phyloP scores from a whole-genome alignment of 345 rosid species.

The Citrus glauca region DNA sequence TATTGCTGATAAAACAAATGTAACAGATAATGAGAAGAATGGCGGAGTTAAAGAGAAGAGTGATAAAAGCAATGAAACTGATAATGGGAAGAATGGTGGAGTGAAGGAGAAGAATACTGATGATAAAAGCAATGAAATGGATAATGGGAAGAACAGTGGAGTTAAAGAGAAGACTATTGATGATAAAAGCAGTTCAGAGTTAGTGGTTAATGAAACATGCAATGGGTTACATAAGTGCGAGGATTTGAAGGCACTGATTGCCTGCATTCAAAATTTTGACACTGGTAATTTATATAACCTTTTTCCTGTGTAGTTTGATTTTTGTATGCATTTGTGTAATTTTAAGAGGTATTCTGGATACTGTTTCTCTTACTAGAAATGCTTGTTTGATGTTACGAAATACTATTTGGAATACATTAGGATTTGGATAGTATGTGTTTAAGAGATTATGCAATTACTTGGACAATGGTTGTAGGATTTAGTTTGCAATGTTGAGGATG shows the following conservation, averaged over 20 bases:
- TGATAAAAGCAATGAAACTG: slow-evolving; percentile 3
- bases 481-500: neutral
- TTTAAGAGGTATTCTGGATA: neutral
- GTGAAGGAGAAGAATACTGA: neutral
- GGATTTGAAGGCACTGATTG: slow-evolving; percentile 30
- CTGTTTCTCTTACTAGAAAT: neutral
- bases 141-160: neutral
- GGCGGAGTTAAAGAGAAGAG: neutral
- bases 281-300: slow-evolving; percentile 33
- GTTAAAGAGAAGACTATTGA: slow-evolving; percentile 17
- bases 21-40: neutral
- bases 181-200: slow-evolving; percentile 25
- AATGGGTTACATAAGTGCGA: slow-evolving; percentile 41
- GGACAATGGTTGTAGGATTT: neutral
- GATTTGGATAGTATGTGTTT: neutral
- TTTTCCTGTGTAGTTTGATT: neutral
- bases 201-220: slow-evolving; percentile 39
- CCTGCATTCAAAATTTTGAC: slow-evolving; percentile 49
- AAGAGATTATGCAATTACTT: neutral
- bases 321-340: neutral
- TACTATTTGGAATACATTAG: neutral
- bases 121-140: slow-evolving; percentile 12
- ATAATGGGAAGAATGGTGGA: slow-evolving; percentile 11
- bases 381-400: neutral
- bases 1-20: neutral